A percentile compares a stretch with the other conserved stretches of the same genome.
Conservation (phyloP, 73 alveolate species). For the Paramecium pentaurelia region DNA sequence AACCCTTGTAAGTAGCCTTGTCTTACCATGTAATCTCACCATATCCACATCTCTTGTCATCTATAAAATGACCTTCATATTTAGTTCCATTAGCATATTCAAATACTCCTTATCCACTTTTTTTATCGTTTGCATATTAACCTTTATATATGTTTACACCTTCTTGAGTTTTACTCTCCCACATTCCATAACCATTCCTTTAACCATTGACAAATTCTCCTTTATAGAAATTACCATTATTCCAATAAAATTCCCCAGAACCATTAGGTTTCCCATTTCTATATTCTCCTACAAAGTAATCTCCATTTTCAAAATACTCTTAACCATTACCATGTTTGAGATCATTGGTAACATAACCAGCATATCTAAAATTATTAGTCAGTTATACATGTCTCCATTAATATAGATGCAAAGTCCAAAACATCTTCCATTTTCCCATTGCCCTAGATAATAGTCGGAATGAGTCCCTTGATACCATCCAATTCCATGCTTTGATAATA, state of each 20-base stretch:
- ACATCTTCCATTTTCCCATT: slow-evolving; percentile 69
- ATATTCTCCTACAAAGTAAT: slow-evolving; percentile 72
- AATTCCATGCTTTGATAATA: slow-evolving; percentile 64
- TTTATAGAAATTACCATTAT: not conserved
- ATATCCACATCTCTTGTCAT: slow-evolving; percentile 50
- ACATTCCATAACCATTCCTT: slow-evolving; percentile 45
- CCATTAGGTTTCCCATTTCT: slow-evolving; percentile 82
- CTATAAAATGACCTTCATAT: not conserved
- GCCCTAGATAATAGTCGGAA: slow-evolving; percentile 63
- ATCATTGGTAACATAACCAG: slow-evolving; percentile 74
- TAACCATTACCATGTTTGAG: slow-evolving; percentile 64
- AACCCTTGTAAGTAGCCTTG: slow-evolving; percentile 36
- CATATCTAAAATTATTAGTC: slow-evolving; percentile 37
- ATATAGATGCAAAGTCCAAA: slow-evolving; percentile 59
- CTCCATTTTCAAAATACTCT: slow-evolving; percentile 72
- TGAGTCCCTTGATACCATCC: slow-evolving; percentile 65
- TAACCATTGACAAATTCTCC: slow-evolving; percentile 40
- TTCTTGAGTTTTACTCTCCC: slow-evolving; percentile 28
- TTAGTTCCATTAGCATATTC: slow-evolving; percentile 7
- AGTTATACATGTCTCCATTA: slow-evolving; percentile 68
- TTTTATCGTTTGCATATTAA: slow-evolving; percentile 42
- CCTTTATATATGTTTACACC: slow-evolving; percentile 33
- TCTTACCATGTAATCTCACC: slow-evolving; percentile 1
- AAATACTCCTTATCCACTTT: slow-evolving; percentile 53
- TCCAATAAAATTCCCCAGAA: slow-evolving; percentile 66